Evolutionary conservation across 148 eudicot genomes (phyloP).

Genomic region (Hydrangea macrophylla): DNA sequence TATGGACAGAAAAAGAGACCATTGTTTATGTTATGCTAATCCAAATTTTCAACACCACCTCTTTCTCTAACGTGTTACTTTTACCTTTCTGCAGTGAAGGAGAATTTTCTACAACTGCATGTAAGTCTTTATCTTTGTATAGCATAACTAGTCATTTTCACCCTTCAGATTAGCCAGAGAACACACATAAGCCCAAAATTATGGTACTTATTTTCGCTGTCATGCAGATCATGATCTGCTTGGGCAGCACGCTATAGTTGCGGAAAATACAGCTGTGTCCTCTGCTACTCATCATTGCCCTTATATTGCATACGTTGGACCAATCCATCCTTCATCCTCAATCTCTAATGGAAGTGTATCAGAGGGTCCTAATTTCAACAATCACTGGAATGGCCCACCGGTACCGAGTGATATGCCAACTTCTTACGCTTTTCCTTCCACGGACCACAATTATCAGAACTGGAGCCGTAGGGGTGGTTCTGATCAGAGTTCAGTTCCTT

Average conservation of each 20-base stretch:
- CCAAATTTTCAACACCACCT: neutral
- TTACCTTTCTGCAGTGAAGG: constrained; percentile 58
- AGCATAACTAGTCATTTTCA: neutral
- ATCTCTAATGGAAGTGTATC: constrained; percentile 48
- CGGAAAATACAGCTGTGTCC: constrained; percentile 74
- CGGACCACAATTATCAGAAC: constrained; percentile 64
- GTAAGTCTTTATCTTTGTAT: constrained; percentile 44
- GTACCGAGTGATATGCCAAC: constrained; percentile 55
- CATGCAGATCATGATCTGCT: constrained; percentile 76
- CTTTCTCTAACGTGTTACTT: constrained; percentile 19
- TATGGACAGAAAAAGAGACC: too few species aligned
- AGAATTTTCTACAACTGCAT: constrained; percentile 59
- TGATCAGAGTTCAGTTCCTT: constrained; percentile 55
- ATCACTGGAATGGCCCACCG: constrained; percentile 73
- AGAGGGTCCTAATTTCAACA: constrained; percentile 58
- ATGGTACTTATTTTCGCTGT: constrained; percentile 4
- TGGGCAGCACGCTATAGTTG: constrained; percentile 67
- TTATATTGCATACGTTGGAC: constrained; percentile 75
- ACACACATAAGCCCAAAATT: neutral
- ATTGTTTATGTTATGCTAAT: neutral
- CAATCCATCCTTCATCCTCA: constrained; percentile 63
- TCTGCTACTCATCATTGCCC: constrained; percentile 80
- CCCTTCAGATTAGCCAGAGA: neutral
- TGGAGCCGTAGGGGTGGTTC: constrained; percentile 64
- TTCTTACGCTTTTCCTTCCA: constrained; percentile 62